Evolutionary conservation across 257 asterid genomes (phyloP), one percentile per base, ranked within the genome.

Genomic region (Osmanthus fragrans): DNA sequence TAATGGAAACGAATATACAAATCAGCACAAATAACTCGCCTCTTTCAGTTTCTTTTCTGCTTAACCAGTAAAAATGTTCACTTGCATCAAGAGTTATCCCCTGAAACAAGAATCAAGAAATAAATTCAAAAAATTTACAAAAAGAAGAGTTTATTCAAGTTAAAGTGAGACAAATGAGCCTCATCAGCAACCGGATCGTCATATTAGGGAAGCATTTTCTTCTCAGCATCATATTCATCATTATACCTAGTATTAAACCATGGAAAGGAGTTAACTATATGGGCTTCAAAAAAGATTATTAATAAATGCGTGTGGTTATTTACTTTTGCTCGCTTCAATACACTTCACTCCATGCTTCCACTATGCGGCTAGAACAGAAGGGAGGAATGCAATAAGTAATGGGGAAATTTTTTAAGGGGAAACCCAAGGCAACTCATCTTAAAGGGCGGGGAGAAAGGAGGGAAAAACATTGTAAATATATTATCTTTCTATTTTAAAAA

Each of bases 1-100:
- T 73, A 66, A 7, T 25, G 40, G 30, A 72, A 70, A 40, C 72
- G 30, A 71, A 69, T n/a, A 64, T 25, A 25, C 27, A 25, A 25
- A 80, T 77, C 74, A 70, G 79, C 39, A 77, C 10, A 12, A 80
- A 79, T 67, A 29, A 7, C 56, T 78, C 86, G 89, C 98, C 96
- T 92, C 97, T 79, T 93, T 97, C 87, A 93, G 76, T 90, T 96
- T 93, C 89, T 83, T 90, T 87, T 92, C 95, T 23, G 97, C 92
- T 82, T 92, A 97, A 83, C 91, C 92, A 71, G 91, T 86, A 84
- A 96, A 90, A 29, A 25, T 78, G 90, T 74, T 97, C 99, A 82
- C 88, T 88, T 77, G 94, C 91, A 89, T 96, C 99, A 78, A 96
- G 97, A 25, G 27, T 25, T 25, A 25, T 25, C 27, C 27, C 27